Evolutionary conservation across 306 rosid genomes (phyloP).

Genomic region (Amphicarpaea edgeworthii): DNA sequence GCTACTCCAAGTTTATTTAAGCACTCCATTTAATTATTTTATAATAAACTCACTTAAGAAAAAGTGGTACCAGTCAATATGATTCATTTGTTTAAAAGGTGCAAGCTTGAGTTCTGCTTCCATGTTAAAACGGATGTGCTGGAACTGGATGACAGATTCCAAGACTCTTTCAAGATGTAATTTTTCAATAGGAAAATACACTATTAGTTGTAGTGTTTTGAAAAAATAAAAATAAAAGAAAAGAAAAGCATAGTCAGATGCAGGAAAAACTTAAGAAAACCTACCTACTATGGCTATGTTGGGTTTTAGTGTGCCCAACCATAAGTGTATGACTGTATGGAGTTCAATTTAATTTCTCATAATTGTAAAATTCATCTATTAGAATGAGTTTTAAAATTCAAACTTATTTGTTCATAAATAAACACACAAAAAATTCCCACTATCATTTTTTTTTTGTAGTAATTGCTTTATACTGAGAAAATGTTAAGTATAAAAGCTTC

Average conservation of each 20-base stretch:
- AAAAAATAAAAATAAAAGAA: background rate
- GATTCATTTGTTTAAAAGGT: slow-evolving; percentile 2
- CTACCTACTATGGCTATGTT: background rate
- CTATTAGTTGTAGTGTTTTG: background rate
- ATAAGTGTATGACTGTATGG: background rate
- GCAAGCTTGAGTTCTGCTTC: slow-evolving; percentile 17
- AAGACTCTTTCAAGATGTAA: background rate
- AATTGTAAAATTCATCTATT: background rate
- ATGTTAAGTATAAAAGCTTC: slow-evolving; percentile 22
- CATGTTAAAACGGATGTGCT: background rate
- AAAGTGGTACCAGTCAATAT: background rate
- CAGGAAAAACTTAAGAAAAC: background rate
- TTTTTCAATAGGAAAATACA: background rate
- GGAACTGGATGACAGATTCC: background rate
- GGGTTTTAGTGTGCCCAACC: slow-evolving; percentile 14
- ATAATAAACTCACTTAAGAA: slow-evolving; percentile 1
- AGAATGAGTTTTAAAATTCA: slow-evolving; percentile 10
- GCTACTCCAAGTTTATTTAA: slow-evolving; percentile 17
- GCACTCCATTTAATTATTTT: slow-evolving; percentile 10
- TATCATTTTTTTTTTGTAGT: slow-evolving; percentile 2
- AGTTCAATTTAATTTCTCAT: slow-evolving; percentile 6
- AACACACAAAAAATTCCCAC: background rate
- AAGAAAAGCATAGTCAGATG: background rate
- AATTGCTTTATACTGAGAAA: slow-evolving; percentile 41
- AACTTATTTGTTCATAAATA: background rate